Conservation (phyloP, 768 basidiomycete species). For the Chalciporus piperatus region DNA sequence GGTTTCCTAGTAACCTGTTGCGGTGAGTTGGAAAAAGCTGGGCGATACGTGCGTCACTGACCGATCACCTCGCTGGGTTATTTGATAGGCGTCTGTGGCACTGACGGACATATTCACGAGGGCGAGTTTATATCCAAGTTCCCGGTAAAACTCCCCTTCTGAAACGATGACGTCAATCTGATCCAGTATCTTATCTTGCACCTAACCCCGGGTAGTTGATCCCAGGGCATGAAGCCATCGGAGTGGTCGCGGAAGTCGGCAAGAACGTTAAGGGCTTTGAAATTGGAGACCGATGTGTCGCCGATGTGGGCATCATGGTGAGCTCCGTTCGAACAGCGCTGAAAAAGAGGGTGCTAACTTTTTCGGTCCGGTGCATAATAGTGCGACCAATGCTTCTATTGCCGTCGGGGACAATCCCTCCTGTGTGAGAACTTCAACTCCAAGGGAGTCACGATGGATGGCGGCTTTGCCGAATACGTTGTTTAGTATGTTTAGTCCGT, state of each 20-base stretch:
- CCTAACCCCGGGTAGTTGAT: constrained; percentile 49
- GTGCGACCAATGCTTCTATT: constrained; percentile 87
- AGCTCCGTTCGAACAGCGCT: constrained; percentile 21
- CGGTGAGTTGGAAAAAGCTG: constrained; percentile 29
- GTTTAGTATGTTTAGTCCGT: constrained; percentile 54
- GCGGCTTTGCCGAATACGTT: constrained; percentile 90
- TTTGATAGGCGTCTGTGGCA: constrained; percentile 51
- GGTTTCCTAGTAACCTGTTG: constrained; percentile 38
- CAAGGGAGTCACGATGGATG: constrained; percentile 75
- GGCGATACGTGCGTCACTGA: neutral
- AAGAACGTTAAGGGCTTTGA: constrained; percentile 77
- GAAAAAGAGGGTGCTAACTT: constrained; percentile 1
- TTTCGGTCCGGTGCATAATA: constrained; percentile 34
- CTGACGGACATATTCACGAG: constrained; percentile 64
- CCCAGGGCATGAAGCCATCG: constrained; percentile 76
- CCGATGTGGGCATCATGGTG: constrained; percentile 74
- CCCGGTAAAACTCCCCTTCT: constrained; percentile 34
- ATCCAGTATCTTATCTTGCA: constrained; percentile 17
- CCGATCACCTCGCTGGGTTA: neutral
- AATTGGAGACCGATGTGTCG: constrained; percentile 79
- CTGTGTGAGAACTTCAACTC: constrained; percentile 84
- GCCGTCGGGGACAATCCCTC: constrained; percentile 77
- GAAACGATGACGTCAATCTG: constrained; percentile 19
- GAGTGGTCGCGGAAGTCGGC: constrained; percentile 68
- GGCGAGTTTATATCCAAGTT: constrained; percentile 67